Evolutionary conservation across 2,329 filamentous ascomycete genomes (phyloP).

Genomic region (Neonectria sp.): DNA sequence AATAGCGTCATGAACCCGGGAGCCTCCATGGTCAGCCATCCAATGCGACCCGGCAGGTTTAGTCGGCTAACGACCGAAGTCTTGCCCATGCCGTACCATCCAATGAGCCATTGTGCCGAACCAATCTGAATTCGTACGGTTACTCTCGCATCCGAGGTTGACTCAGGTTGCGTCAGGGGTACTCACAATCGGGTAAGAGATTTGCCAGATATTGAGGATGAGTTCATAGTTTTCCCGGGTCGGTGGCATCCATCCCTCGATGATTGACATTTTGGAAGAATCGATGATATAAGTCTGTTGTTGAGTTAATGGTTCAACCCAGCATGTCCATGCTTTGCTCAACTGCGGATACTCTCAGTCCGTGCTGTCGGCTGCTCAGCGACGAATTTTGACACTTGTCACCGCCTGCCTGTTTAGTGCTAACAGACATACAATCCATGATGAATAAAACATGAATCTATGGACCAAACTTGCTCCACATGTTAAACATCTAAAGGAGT

Average conservation of each 20-base stretch:
- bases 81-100: conserved; percentile 94
- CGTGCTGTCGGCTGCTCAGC: conserved; percentile 23
- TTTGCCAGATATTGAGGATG: conserved; percentile 67
- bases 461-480: not conserved
- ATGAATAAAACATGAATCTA: not conserved
- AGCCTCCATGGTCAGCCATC: conserved; percentile 91
- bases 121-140: conserved; percentile 70
- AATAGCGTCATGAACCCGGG: conserved; percentile 83
- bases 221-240: conserved; percentile 71
- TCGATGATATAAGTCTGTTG: not conserved
- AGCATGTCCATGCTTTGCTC: conserved; percentile 35
- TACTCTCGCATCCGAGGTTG: conserved; percentile 11
- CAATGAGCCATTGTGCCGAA: conserved; percentile 80
- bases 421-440: not conserved
- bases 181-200: conserved; percentile 67
- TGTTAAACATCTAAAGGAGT: not conserved
- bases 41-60: conserved; percentile 91
- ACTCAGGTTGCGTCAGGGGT: not conserved
- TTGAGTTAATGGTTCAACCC: conserved; percentile 4
- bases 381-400: conserved; percentile 42
- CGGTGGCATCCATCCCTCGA: conserved; percentile 71
- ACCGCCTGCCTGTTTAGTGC: conserved; percentile 39
- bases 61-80: conserved; percentile 81
- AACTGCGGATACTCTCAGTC: not conserved
- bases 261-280: conserved; percentile 59